A percentile compares a stretch with the other conserved stretches of the same genome.
Conservation (phyloP, 129 eudicot genomes). For the Arctium lappa region DNA sequence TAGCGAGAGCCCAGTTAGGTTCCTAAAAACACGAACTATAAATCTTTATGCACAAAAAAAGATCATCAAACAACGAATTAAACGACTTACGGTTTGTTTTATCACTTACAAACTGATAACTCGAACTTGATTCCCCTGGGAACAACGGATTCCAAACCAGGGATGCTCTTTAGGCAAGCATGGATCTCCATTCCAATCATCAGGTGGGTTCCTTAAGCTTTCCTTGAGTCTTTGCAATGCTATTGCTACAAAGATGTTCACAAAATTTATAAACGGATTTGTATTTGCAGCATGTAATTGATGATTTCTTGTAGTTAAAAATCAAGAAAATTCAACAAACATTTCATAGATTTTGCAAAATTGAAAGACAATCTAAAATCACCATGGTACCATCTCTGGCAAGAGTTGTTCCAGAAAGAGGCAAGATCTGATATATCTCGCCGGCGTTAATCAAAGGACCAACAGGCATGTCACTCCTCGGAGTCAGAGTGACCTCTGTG, state of each 20-base stretch:
- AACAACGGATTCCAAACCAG: slow-evolving; percentile 78
- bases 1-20: slow-evolving; percentile 56
- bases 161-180: slow-evolving; percentile 65
- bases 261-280: background rate
- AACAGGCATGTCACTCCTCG: slow-evolving; percentile 46
- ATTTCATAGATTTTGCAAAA: background rate
- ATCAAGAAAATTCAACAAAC: background rate
- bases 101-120: slow-evolving; percentile 65
- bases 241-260: slow-evolving; percentile 28
- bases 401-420: slow-evolving; percentile 52
- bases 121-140: slow-evolving; percentile 33
- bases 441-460: slow-evolving; percentile 86
- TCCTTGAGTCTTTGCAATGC: slow-evolving; percentile 45
- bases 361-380: slow-evolving; percentile 16
- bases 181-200: slow-evolving; percentile 93
- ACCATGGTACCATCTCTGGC: slow-evolving; percentile 71
- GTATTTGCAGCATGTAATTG: background rate
- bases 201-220: slow-evolving; percentile 49
- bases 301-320: background rate
- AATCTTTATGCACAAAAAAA: background rate
- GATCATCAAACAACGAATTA: background rate
- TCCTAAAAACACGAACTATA: slow-evolving; percentile 36
- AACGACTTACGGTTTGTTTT: background rate
- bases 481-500: slow-evolving; percentile 48
- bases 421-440: slow-evolving; percentile 60